Conservation (phyloP, 441 rosid species). For the Pelargonium myrrhifolium region DNA sequence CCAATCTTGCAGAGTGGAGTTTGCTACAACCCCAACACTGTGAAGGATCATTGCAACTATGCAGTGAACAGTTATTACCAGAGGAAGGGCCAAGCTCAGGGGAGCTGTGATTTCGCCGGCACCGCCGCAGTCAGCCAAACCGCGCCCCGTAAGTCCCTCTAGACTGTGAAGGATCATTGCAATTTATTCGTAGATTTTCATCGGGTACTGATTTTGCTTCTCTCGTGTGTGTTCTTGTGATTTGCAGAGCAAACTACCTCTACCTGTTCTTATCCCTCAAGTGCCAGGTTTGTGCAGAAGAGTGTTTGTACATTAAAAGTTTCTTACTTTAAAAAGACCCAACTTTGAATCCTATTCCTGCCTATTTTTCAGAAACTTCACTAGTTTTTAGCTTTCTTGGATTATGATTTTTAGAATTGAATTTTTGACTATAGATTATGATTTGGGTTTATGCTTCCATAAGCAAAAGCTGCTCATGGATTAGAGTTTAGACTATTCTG, state of each 20-base stretch:
- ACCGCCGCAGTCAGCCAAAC: slow-evolving; percentile 45
- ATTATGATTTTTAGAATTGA: not conserved
- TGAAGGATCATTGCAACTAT: slow-evolving; percentile 78
- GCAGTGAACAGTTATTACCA: slow-evolving; percentile 93
- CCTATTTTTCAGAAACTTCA: not conserved
- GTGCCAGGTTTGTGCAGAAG: slow-evolving; percentile 65
- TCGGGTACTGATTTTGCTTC: not conserved
- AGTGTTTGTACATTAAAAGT: too few species aligned
- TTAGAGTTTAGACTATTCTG: not conserved
- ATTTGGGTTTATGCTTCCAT: slow-evolving; percentile 21
- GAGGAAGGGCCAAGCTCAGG: slow-evolving; percentile 47
- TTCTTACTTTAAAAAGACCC: too few species aligned
- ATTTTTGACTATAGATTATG: slow-evolving; percentile 9
- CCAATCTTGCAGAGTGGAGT: slow-evolving; percentile 50
- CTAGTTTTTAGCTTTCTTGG: not conserved
- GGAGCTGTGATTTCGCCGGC: slow-evolving; percentile 66
- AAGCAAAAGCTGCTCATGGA: not conserved
- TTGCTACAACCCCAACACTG: slow-evolving; percentile 74
- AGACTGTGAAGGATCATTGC: not conserved
- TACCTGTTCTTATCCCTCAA: slow-evolving; percentile 55
- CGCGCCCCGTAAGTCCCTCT: slow-evolving; percentile 42
- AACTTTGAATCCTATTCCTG: not conserved
- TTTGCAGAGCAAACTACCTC: slow-evolving; percentile 41
- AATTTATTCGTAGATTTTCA: not conserved
- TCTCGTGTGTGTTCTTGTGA: slow-evolving; percentile 6